Evolutionary conservation across 2,329 filamentous ascomycete species (phyloP), one percentile per base, ranked within the genome.

Genomic region (Aspergillus caelatus): DNA sequence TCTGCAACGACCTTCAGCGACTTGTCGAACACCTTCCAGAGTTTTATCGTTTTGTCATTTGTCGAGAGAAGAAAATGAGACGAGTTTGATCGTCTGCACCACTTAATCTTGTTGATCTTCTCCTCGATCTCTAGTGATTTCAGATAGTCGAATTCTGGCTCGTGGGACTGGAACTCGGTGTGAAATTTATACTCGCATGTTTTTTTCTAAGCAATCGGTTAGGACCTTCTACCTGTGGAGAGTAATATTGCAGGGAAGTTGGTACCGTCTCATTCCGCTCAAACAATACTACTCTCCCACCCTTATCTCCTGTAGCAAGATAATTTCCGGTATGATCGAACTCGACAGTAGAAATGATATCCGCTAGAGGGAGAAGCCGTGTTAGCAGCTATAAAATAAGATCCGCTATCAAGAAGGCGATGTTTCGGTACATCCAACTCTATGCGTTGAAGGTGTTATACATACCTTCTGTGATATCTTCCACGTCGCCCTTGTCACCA

Each of bases 31-130:
- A 99, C 94, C 80, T 99, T 99, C 95, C 95, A 99, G 71, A 99
- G 85, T 84, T 99, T 99, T 86, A 99, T 99, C 48, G 95, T 99
- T 85, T 99, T 99, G 85, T 99, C 95, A 78, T 99, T 99, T 72
- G 95, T 99, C 50, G 95, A 98, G 62, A 99, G 88, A 58, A 99
- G 88, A 80, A 97, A 99, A 83, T 99, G 95, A 61, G 95, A 98
- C 66, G 94, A 92, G 85, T 99, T 99, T 82, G 98, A 94, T 81
- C 95, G 90, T 77, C 91, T 90, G 80, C 95, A 99, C 95, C 95
- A 99, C 81, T 98, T 99, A 83, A 99, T 99, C 86, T 99, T 99
- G 87, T 99, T 99, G 86, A 99, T 99, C 84, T 99, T 99, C 82
- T 99, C 95, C 86, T 99, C 95, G 76, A 99, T 99, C 82, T 99